Percentiles rank a stretch among this genome's conserved stretches.
Conservation (phyloP, 2,329 filamentous ascomycete genomes). For the Colletotrichum scovillei region DNA sequence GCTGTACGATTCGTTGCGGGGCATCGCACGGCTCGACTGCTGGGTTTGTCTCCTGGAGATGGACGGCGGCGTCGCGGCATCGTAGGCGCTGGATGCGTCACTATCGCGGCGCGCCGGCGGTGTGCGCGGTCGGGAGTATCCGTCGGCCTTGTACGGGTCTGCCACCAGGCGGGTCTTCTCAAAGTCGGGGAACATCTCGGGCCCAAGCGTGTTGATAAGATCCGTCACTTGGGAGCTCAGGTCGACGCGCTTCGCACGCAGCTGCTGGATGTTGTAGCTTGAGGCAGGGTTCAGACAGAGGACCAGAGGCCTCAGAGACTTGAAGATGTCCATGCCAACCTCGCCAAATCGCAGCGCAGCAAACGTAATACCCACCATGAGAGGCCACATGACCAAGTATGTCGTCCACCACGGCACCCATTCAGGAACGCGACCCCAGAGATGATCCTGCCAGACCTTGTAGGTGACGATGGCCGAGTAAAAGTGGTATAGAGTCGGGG, state of each 20-base stretch:
- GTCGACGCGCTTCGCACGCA: constrained; percentile 77
- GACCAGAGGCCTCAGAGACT: constrained; percentile 89
- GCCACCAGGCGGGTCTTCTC: constrained; percentile 78
- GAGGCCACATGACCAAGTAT: constrained; percentile 77
- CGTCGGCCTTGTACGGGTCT: constrained; percentile 58
- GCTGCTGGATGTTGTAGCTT: constrained; percentile 83
- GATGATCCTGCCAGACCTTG: constrained; percentile 83
- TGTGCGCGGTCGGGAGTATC: constrained; percentile 41
- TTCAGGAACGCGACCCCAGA: constrained; percentile 83
- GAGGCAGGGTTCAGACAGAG: constrained; percentile 87
- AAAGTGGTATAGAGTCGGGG: constrained; percentile 83
- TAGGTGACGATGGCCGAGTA: constrained; percentile 81
- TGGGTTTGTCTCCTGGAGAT: constrained; percentile 63
- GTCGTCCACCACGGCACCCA: constrained; percentile 85
- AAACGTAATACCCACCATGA: constrained; percentile 91
- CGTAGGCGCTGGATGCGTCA: constrained; percentile 57
- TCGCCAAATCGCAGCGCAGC: constrained; percentile 95
- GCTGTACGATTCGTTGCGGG: constrained; percentile 92
- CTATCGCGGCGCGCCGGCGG: constrained; percentile 55
- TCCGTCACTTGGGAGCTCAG: constrained; percentile 87
- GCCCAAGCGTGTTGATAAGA: constrained; percentile 93
- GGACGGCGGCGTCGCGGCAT: constrained; percentile 51
- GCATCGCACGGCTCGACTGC: constrained; percentile 66
- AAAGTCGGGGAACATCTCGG: constrained; percentile 98
- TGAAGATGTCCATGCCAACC: constrained; percentile 98